Conservation (phyloP, 805 yeast species). For the Spathaspora girioi region DNA sequence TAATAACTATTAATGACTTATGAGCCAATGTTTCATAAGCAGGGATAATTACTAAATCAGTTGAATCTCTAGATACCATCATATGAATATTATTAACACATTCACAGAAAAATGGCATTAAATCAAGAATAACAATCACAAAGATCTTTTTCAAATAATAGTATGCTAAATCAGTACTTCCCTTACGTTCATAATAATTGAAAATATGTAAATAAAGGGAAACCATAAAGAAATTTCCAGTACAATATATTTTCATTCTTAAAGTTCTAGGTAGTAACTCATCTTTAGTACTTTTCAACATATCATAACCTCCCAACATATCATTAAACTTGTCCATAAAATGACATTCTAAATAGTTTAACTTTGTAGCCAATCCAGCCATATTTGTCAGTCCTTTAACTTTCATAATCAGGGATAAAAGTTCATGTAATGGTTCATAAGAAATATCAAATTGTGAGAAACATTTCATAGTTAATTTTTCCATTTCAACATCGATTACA, state of each 20-base stretch:
- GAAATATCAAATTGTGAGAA: constrained; percentile 24
- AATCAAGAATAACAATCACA: constrained; percentile 21
- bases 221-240: constrained; percentile 22
- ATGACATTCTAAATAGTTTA: constrained; percentile 34
- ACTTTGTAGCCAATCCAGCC: constrained; percentile 14
- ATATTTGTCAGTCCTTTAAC: constrained; percentile 18
- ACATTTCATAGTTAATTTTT: constrained; percentile 27
- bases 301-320: constrained; percentile 22
- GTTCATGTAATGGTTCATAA: constrained; percentile 21
- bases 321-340: constrained; percentile 26
- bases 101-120: constrained; percentile 29
- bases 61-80: constrained; percentile 37
- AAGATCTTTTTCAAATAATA: constrained; percentile 29
- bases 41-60: constrained; percentile 42
- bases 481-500: constrained; percentile 33
- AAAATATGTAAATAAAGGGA: constrained; percentile 32
- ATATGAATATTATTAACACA: constrained; percentile 25
- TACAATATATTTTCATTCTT: constrained; percentile 20
- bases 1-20: constrained; percentile 22
- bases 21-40: constrained; percentile 24
- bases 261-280: constrained; percentile 5
- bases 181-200: constrained; percentile 33
- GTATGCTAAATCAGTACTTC: constrained; percentile 25
- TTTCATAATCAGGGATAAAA: constrained; percentile 20
- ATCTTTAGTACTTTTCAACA: constrained; percentile 8